A percentile compares a stretch with the other conserved stretches of the same genome.
Conservation (phyloP, 2,329 filamentous ascomycete species). For the Microcyclosporella mali region DNA sequence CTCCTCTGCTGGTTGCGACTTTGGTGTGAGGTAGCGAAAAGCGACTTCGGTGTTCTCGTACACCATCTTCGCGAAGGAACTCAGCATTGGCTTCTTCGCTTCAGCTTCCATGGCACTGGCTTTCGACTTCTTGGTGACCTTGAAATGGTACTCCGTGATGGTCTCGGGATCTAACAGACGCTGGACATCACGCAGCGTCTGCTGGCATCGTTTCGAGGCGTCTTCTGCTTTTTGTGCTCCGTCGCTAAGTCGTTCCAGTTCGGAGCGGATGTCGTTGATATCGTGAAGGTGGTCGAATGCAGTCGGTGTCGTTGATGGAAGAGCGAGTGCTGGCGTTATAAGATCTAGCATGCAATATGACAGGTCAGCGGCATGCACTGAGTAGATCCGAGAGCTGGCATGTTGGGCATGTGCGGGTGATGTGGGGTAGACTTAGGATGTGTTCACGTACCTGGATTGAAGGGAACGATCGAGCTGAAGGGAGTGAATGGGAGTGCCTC, state of each 20-base stretch:
- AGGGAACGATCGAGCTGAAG: slow-evolving; percentile 71
- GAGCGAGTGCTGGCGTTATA: slow-evolving; percentile 41
- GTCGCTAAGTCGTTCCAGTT: slow-evolving; percentile 62
- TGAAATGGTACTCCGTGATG: slow-evolving; percentile 58
- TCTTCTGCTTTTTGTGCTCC: slow-evolving; percentile 57
- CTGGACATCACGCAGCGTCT: slow-evolving; percentile 67
- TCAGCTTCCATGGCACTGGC: slow-evolving; percentile 6
- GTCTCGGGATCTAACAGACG: slow-evolving; percentile 67
- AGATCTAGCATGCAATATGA: slow-evolving; percentile 33
- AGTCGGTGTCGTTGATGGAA: slow-evolving; percentile 35
- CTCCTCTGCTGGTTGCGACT: slow-evolving; percentile 5
- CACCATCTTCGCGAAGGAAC: slow-evolving; percentile 51
- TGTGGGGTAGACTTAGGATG: slow-evolving; percentile 6
- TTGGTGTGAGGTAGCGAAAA: slow-evolving; percentile 31
- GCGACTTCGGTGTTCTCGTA: slow-evolving; percentile 37
- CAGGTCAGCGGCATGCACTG: background rate
- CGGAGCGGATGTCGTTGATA: slow-evolving; percentile 29
- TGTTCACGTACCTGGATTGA: slow-evolving; percentile 59
- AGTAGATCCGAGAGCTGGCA: background rate
- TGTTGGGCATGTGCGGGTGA: slow-evolving; percentile 1
- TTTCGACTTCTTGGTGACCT: slow-evolving; percentile 13
- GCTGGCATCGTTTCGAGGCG: slow-evolving; percentile 60
- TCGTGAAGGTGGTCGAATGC: slow-evolving; percentile 25
- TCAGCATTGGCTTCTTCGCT: slow-evolving; percentile 33
- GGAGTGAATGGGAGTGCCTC: slow-evolving; percentile 79